These are phyloP conservation scores for Solanum commersonii DNA, from an alignment of 257 asterid genomes.

Conservation along the genomic window DNA sequence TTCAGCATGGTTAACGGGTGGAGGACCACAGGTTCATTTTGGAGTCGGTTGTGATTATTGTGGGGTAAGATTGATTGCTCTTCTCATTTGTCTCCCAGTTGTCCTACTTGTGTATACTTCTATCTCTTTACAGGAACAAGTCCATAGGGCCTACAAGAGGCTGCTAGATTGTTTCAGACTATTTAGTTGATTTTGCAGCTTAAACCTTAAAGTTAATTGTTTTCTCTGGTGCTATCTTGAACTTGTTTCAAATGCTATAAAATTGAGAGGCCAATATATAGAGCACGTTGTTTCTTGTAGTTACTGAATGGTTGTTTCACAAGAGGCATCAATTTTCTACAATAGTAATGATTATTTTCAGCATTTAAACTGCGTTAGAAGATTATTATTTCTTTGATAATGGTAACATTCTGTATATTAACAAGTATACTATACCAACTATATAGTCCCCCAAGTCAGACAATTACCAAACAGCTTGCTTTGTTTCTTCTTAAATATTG, in stretches of 20 bases:
- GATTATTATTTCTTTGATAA: not conserved
- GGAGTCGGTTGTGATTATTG: conserved; percentile 66
- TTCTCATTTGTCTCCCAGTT: not conserved
- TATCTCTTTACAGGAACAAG: not conserved
- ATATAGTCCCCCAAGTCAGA: not conserved
- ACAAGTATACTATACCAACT: not conserved
- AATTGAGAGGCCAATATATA: not conserved
- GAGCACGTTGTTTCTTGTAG: not conserved
- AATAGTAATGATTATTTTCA: not conserved
- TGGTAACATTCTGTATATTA: not conserved
- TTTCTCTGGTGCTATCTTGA: not conserved
- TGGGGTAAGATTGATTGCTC: conserved; percentile 39
- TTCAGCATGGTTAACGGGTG: conserved; percentile 9
- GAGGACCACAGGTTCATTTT: conserved; percentile 28
- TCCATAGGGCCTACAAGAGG: not conserved
- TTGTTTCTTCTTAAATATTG: not conserved
- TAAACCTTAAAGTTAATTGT: not conserved
- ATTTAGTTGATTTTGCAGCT: not conserved
- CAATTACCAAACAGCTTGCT: not conserved
- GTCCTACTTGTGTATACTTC: not conserved
- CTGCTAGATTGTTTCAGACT: not conserved
- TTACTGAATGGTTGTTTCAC: not conserved
- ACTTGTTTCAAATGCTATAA: not conserved
- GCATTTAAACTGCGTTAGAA: not conserved
- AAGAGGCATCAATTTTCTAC: not conserved